Conservation (phyloP, 176 grass and related monocot genomes). For the Avena eriantha region DNA sequence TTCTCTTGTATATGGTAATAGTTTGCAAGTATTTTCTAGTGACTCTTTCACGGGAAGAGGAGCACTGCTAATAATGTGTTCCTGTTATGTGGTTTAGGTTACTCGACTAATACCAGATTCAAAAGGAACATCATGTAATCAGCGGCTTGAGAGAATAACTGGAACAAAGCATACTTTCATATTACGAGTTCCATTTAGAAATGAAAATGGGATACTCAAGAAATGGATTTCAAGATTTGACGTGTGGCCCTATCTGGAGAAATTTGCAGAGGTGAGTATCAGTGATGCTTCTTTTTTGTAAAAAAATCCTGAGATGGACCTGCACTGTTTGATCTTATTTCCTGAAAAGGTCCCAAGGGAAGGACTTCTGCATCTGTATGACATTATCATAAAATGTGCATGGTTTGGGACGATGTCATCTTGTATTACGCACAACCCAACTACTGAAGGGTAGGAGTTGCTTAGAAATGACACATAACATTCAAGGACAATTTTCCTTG, state of each 20-base stretch:
- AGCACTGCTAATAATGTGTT: slow-evolving; percentile 7
- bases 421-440: not conserved
- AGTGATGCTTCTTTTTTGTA: slow-evolving; percentile 28
- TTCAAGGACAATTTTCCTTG: not conserved
- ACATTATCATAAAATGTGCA: slow-evolving; percentile 24
- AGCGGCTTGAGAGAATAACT: slow-evolving; percentile 87
- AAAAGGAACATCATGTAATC: slow-evolving; percentile 90
- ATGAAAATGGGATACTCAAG: slow-evolving; percentile 72
- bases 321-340: not conserved
- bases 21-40: not conserved
- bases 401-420: not conserved
- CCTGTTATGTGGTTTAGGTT: slow-evolving; percentile 61
- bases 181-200: slow-evolving; percentile 83
- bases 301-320: not conserved
- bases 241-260: slow-evolving; percentile 92
- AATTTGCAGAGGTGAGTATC: slow-evolving; percentile 74
- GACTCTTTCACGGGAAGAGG: not conserved
- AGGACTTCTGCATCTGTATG: not conserved
- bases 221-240: slow-evolving; percentile 99
- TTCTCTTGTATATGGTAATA: slow-evolving; percentile 16
- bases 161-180: slow-evolving; percentile 84
- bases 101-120: slow-evolving; percentile 94
- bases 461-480: not conserved
- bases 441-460: slow-evolving; percentile 5
- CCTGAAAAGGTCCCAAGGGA: not conserved